Evolutionary conservation across 768 basidiomycete species (phyloP), one percentile per base, ranked within the genome.

Genomic region (Punctularia strigosozonata): DNA sequence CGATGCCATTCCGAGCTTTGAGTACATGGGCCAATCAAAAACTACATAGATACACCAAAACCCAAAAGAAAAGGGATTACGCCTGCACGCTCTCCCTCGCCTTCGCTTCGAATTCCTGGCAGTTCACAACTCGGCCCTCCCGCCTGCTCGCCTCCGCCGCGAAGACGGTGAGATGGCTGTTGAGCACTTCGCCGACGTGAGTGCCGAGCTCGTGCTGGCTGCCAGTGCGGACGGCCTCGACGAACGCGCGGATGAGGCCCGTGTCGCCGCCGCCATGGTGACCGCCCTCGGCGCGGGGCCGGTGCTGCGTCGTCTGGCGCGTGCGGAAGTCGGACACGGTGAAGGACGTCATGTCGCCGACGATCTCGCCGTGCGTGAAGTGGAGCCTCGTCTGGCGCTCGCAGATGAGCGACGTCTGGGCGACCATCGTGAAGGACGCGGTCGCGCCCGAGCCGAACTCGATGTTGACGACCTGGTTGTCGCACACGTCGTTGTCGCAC

Each of bases 381-480:
- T 91, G 87, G 52, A 90, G 62, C 12, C 84, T 73, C 4, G 83
- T 80, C 50, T 86, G 78, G n/a, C 89, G 79, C 24, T 83, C 68
- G 56, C 89, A 90, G 32, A 89, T 71, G 31, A 71, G 62, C n/a
- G 73, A 69, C 1, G 85, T 84, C 52, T 76, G 84, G 10, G 89
- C 89, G 35, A 87, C 71, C 86, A 92, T 89, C 15, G 89, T 90
- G 56, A 92, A 84, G 0, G 84, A 84, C 10, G 73, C 84, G 0
- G 89, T 91, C 21, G 74, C 67, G 13, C 87, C 86, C 37, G 76
- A 75, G 5, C 80, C 76, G 55, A 86, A 92, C 50, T 90, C 83
- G 40, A 92, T 58, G 54, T 89, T 91, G 45, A 92, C 89, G 33
- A 91, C 72, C 59, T 91, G 88, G 47, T 92, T 78, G 58, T 92